Evolutionary conservation across 163 green algal species (phyloP), one percentile per base, ranked within the genome.

Genomic region (Chloroidium sp.): DNA sequence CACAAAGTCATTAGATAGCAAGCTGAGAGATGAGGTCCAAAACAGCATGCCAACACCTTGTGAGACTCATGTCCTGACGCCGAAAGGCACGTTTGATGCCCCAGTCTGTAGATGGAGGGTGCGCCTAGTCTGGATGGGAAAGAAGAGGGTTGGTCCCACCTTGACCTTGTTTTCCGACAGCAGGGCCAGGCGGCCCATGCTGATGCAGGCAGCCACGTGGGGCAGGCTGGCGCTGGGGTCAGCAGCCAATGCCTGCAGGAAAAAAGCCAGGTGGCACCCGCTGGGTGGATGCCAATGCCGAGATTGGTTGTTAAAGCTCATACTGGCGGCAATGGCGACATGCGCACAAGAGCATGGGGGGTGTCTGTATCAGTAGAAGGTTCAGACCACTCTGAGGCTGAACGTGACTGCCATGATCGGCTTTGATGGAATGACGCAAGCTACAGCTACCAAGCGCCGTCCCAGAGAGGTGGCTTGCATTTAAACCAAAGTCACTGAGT

Each of bases 101-200:
- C 36, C 36, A 36, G 36, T 36, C 36, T 36, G 36, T 36, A 36
- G 36, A 36, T 36, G 36, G 36, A 36, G 36, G 36, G 36, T 36
- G 36, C 36, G 36, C 36, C 36, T 36, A 36, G 36, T 36, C 36
- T 36, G 36, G 36, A 36, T 36, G 36, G 36, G 36, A 36, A 36
- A 36, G 36, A 36, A 36, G 36, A 36, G 36, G 36, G 36, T 36
- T 36, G 36, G 36, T 36, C 62, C 69, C 2, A 89, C 88, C 78
- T 92, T 90, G 36, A 72, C 81, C 36, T 82, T 84, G 79, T 90
- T 90, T 79, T 90, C 86, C 2, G 76, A 84, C 64, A 90, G 86
- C 3, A 92, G 76, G n/a, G 86, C 88, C 3, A 92, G 79, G 69
- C 88, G 84, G 59, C 88, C 88, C 82, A 88, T 89, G 76, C 79